These are phyloP conservation scores for Skeletonema marinoi DNA, from an alignment of 108 stramenopile species.

Conservation along the genomic window DNA sequence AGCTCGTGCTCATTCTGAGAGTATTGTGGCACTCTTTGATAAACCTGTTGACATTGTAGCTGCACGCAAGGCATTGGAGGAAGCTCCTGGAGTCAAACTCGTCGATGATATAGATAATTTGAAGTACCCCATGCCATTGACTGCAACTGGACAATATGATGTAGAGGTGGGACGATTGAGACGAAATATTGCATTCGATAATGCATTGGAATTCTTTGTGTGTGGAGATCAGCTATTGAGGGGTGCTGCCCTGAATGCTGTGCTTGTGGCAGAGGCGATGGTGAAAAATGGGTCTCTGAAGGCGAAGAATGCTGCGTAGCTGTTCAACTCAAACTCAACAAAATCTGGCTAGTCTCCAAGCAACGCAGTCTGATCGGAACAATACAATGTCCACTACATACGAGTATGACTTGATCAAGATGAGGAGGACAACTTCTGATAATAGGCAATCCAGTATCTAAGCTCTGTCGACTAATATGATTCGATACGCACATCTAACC, in stretches of 20 bases:
- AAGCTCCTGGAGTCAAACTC: constrained; percentile 81
- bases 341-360: too few species aligned
- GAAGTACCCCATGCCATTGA: constrained; percentile 97
- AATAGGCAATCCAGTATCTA: too few species aligned
- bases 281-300: constrained; percentile 74
- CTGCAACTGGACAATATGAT: constrained; percentile 95
- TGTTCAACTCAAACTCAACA: background rate
- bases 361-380: too few species aligned
- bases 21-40: constrained; percentile 92
- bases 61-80: constrained; percentile 76
- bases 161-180: constrained; percentile 94
- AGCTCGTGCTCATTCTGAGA: constrained; percentile 95
- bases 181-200: constrained; percentile 81
- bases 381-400: too few species aligned
- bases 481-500: too few species aligned
- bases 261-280: constrained; percentile 94
- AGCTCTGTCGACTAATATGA: too few species aligned
- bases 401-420: too few species aligned
- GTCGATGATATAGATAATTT: constrained; percentile 71
- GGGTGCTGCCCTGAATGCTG: constrained; percentile 97
- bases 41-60: constrained; percentile 78
- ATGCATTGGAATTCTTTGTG: constrained; percentile 97
- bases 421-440: too few species aligned
- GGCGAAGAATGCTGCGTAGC: constrained; percentile 22
- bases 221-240: constrained; percentile 97